phyloP scores from a whole-genome alignment of 176 grass and related monocot species.

The Phoenix roebelenii region DNA sequence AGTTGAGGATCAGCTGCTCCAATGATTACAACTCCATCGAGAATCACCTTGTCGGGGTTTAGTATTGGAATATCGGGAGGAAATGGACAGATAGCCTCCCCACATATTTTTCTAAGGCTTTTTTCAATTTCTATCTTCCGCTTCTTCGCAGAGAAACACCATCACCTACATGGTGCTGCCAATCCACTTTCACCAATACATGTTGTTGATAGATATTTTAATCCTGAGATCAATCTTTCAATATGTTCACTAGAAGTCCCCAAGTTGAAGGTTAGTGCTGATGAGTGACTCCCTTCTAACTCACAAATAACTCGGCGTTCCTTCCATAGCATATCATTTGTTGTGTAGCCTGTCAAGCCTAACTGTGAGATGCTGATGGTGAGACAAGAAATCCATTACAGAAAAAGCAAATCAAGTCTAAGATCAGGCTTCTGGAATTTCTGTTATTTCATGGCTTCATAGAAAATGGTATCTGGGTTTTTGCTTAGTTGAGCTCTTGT shows the following conservation, averaged over 20 bases:
- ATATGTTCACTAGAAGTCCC: conserved; percentile 46
- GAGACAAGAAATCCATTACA: conserved; percentile 68
- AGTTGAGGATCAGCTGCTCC: conserved; percentile 51
- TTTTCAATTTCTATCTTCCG: conserved; percentile 36
- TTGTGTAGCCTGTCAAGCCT: conserved; percentile 37
- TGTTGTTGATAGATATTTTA: conserved; percentile 41
- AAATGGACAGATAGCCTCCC: conserved; percentile 66
- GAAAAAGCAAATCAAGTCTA: conserved; percentile 37
- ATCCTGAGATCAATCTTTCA: conserved; percentile 37
- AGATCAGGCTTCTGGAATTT: background rate
- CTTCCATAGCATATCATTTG: conserved; percentile 43
- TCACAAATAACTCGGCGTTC: conserved; percentile 47
- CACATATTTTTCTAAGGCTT: conserved; percentile 58
- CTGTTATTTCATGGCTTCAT: conserved; percentile 11
- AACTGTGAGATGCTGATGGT: conserved; percentile 40
- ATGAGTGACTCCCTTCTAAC: conserved; percentile 45
- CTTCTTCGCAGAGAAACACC: conserved; percentile 42
- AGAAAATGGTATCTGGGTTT: conserved; percentile 35
- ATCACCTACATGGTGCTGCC: conserved; percentile 3
- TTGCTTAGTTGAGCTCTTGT: conserved; percentile 10
- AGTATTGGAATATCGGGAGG: conserved; percentile 70
- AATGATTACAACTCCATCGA: conserved; percentile 29
- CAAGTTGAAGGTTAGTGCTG: conserved; percentile 59
- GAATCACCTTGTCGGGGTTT: conserved; percentile 27
- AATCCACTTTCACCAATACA: conserved; percentile 24